A percentile compares a stretch with the other conserved stretches of the same genome.
Conservation (phyloP, 345 rosid genomes). For the Nephelium lappaceum region DNA sequence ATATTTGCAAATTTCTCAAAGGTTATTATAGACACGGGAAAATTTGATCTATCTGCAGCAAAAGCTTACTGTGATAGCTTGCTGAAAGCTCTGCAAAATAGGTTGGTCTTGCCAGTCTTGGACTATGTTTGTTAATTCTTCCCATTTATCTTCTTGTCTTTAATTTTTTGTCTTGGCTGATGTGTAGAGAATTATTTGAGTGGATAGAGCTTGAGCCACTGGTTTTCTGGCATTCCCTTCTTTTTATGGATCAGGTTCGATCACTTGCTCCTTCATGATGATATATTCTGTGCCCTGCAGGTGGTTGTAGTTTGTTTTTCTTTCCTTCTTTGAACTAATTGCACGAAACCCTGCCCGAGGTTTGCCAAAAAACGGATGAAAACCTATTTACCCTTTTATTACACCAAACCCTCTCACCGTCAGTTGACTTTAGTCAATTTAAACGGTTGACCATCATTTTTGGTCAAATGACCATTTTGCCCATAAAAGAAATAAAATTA, state of each 20-base stretch:
- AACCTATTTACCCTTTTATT: too few species aligned
- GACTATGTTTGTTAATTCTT: conserved; percentile 8
- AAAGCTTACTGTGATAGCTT: conserved; percentile 88
- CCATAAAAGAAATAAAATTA: too few species aligned
- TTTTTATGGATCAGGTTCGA: conserved; percentile 96
- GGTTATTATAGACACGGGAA: conserved; percentile 84
- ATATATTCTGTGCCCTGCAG: neutral
- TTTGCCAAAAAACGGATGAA: too few species aligned
- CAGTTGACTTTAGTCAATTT: too few species aligned
- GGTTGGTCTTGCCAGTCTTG: conserved; percentile 53
- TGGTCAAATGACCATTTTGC: too few species aligned
- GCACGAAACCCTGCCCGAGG: too few species aligned
- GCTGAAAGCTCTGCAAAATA: conserved; percentile 70
- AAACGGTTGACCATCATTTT: too few species aligned
- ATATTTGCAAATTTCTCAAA: conserved; percentile 92
- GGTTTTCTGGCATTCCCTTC: conserved; percentile 89
- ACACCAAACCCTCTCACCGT: too few species aligned
- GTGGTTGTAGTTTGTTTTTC: conserved; percentile 2
- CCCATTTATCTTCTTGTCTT: conserved; percentile 17
- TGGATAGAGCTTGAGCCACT: conserved; percentile 86
- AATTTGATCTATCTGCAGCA: conserved; percentile 68
- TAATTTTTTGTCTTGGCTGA: conserved; percentile 26
- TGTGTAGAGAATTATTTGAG: conserved; percentile 75
- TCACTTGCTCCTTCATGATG: neutral
- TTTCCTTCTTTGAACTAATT: neutral